phyloP scores from a whole-genome alignment of 78 protist species.

The Dictyostelium purpureum region DNA sequence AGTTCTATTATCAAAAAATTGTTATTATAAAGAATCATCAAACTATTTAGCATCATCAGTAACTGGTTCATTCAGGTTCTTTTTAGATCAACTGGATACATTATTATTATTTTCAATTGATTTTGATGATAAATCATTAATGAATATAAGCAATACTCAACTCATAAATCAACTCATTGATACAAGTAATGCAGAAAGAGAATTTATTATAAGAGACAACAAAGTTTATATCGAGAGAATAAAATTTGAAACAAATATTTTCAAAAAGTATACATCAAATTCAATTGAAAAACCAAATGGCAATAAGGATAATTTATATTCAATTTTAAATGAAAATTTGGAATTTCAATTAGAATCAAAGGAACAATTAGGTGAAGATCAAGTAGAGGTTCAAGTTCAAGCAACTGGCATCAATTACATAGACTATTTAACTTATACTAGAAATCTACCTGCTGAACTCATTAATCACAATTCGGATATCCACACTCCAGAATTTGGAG shows the following conservation, averaged over 20 bases:
- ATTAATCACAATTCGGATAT: neutral
- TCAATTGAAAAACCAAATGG: neutral
- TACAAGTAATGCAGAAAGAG: neutral
- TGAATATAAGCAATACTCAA: neutral
- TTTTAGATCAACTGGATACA: neutral
- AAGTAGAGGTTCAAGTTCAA: conserved; percentile 39
- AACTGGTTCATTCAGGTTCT: neutral
- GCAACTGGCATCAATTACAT: conserved; percentile 54
- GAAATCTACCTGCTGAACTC: conserved; percentile 3
- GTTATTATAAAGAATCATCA: neutral
- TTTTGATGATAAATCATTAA: neutral
- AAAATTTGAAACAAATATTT: neutral
- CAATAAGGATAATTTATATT: too few relatives aligned
- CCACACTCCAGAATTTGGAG: conserved; percentile 26
- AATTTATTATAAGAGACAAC: neutral
- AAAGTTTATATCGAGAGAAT: neutral
- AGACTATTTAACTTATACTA: conserved; percentile 3
- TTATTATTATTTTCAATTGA: neutral
- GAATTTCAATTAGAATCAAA: neutral
- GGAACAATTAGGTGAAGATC: neutral
- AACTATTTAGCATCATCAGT: neutral
- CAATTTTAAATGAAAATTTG: neutral
- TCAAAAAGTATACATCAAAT: neutral
- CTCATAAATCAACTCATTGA: neutral
- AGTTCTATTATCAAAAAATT: neutral